Evolutionary conservation across 1,139 yeast species (phyloP).

Genomic region (Arxiozyma slooffiae): DNA sequence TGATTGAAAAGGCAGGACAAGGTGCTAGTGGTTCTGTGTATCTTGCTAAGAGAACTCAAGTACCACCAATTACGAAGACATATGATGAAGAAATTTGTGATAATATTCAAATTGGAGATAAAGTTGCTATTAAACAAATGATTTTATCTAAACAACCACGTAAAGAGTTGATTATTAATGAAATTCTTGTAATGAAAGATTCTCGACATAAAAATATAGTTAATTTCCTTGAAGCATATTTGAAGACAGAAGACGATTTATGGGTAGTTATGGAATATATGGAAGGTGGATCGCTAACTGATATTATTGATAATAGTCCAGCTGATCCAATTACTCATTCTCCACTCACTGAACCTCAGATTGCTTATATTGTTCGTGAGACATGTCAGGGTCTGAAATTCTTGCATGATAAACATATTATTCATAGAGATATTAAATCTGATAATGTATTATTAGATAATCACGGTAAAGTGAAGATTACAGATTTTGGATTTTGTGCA

Average conservation of each 20-base stretch:
- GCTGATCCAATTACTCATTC: constrained; percentile 32
- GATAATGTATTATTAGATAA: constrained; percentile 86
- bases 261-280: constrained; percentile 96
- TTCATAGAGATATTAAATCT: constrained; percentile 91
- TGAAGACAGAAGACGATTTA: constrained; percentile 52
- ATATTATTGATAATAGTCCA: constrained; percentile 65
- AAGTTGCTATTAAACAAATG: constrained; percentile 91
- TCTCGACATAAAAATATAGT: constrained; percentile 88
- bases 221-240: constrained; percentile 79
- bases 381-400: constrained; percentile 88
- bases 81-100: constrained; percentile 15
- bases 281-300: constrained; percentile 88
- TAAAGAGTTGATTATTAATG: constrained; percentile 88
- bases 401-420: constrained; percentile 81
- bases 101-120: constrained; percentile 35
- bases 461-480: constrained; percentile 82
- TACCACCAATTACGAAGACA: constrained; percentile 15
- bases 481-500: constrained; percentile 98
- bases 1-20: constrained; percentile 95
- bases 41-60: constrained; percentile 59
- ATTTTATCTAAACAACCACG: constrained; percentile 87
- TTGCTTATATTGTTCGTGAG: constrained; percentile 82
- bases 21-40: constrained; percentile 97
- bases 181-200: constrained; percentile 90
- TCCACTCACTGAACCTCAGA: constrained; percentile 59